Evolutionary conservation across 2,329 filamentous ascomycete genomes (phyloP).

Genomic region (Botryotinia globosa): DNA sequence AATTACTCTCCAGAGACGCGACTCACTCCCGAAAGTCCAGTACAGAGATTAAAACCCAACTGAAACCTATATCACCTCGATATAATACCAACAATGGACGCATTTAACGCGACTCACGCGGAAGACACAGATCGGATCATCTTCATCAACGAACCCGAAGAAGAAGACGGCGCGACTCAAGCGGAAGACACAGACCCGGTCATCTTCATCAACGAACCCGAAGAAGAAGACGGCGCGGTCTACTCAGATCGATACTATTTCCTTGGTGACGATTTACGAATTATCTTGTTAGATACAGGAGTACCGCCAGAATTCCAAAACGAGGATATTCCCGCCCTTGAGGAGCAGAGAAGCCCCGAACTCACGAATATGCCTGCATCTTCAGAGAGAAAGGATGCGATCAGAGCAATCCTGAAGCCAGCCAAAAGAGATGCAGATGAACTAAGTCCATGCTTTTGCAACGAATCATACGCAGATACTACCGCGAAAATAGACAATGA

Average conservation of each 20-base stretch:
- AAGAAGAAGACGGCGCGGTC: no score
- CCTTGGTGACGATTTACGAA: not conserved
- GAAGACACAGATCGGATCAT: not conserved
- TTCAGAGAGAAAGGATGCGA: not conserved
- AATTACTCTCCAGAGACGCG: not conserved
- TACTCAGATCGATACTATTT: not conserved
- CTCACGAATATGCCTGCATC: fast-evolving
- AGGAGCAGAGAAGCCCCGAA: not conserved
- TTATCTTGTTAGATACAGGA: not conserved
- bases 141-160: not conserved
- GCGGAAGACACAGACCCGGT: not conserved
- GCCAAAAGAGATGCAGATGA: not conserved
- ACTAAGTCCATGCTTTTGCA: not conserved
- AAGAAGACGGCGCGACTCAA: no score
- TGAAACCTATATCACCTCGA: not conserved
- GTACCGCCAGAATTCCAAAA: not conserved
- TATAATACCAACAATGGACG: not conserved
- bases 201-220: not conserved
- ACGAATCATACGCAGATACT: not conserved
- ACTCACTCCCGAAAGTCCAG: not conserved
- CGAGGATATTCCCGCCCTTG: not conserved
- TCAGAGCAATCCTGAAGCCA: not conserved
- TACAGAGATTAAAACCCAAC: not conserved
- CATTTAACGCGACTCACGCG: fast-evolving
- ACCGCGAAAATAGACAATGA: not conserved